Base-by-base conservation (phyloP, 2,329 filamentous ascomycete genomes). In the Coniochaeta ligniaria region DNA sequence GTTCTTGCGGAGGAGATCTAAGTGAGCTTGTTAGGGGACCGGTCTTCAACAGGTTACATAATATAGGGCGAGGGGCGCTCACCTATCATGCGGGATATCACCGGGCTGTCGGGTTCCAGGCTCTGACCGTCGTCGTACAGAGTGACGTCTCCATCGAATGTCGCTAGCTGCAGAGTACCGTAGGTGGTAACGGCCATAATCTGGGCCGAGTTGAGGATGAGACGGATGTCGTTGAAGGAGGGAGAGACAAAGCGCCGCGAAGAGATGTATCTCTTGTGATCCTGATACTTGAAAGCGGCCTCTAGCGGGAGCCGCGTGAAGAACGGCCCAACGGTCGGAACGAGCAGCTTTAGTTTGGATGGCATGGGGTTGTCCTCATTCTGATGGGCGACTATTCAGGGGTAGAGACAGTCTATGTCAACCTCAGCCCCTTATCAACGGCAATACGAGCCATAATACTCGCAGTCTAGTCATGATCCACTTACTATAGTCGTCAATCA, bases 101-200 rank as follows among this genome's bases (percentile, higher is more conserved):
- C 86, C 0, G 92, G 90, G 71, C 90, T 96, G 17, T 84, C 80
- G 0, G 87, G 80, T 60, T 88, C 86, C 9, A 99, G 80, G 64
- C 86, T 91, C 68, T 92, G 83, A 14, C 95, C 95, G 70, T 99
- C 90, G 61, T 92, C 90, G 73, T 99, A 99, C 24, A 99, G 82
- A 1, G 95, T 99, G 58, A 99, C 92, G 75, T 99, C 95, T 74
- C 95, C 95, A 74, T 99, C 95, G 72, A 99, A 99, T 0, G 95
- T 99, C 59, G 96, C 88, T 4, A 99, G 83, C 67, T 95, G 87
- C 9, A 97, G 81, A 5, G 85, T 83, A 24, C 89, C 88, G 52
- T 80, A 78, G 26, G 85, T 85, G 17, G 92, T 89, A n/a, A 98
- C 84, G 43, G 91, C 92, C 87, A 97, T 92, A 62, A 94, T 82